phyloP scores from a whole-genome alignment of 108 stramenopile species.

The Epipyxis sp. region DNA sequence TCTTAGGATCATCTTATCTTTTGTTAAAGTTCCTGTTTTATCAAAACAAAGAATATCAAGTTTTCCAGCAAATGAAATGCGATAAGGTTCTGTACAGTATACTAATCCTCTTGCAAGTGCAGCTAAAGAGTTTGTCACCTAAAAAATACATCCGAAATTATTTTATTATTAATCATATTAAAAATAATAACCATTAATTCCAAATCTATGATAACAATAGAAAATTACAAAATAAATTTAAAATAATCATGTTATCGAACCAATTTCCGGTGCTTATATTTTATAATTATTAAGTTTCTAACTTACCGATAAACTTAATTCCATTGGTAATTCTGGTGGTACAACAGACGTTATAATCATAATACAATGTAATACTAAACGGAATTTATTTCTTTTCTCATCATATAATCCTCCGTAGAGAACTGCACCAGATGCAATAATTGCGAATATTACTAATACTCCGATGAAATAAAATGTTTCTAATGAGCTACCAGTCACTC shows the following conservation, averaged over 20 bases:
- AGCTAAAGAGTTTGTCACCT: conserved; percentile 77
- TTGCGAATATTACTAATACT: conserved; percentile 75
- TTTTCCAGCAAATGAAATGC: conserved; percentile 86
- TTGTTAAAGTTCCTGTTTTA: conserved; percentile 94
- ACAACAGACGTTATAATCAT: conserved; percentile 93
- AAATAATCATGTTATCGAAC: no score
- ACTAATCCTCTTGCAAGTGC: conserved; percentile 63
- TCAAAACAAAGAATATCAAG: conserved; percentile 71
- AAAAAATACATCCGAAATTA: no score
- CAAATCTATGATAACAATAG: no score
- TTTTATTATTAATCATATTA: no score
- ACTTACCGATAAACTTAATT: conserved; percentile 89
- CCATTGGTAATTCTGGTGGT: conserved; percentile 95
- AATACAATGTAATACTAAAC: conserved; percentile 86
- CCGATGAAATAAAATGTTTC: conserved; percentile 86
- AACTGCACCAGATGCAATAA: conserved; percentile 73
- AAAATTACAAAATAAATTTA: no score
- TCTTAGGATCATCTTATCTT: conserved; percentile 76
- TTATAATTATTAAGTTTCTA: no score
- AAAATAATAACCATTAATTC: no score
- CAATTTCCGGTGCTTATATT: no score
- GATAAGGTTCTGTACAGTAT: conserved; percentile 93
- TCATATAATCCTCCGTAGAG: conserved; percentile 73
- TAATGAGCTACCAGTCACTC: conserved; percentile 62
- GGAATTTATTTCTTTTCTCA: conserved; percentile 73